phyloP scores from a whole-genome alignment of 192 early-diverging fungal species.

The Glomus cerebriforme region DNA sequence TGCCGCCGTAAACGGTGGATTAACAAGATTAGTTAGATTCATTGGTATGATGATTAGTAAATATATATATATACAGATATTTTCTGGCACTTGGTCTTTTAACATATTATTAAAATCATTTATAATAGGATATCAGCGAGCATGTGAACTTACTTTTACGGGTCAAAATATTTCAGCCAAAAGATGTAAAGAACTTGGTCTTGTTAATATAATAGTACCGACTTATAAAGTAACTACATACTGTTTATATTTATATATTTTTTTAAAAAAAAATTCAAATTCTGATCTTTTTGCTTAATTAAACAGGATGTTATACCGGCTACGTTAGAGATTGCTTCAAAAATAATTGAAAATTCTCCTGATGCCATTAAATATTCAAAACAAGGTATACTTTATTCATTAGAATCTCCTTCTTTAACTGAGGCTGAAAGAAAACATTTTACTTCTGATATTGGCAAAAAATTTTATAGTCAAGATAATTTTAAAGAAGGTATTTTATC shows the following conservation, averaged over 20 bases:
- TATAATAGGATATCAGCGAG: constrained; percentile 35
- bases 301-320: constrained; percentile 33
- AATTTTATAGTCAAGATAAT: constrained; percentile 35
- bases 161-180: constrained; percentile 42
- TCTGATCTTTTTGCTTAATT: neutral
- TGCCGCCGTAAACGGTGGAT: constrained; percentile 38
- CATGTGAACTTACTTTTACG: constrained; percentile 43
- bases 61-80: neutral
- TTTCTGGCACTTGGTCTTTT: too few species aligned
- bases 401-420: constrained; percentile 39
- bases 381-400: constrained; percentile 37
- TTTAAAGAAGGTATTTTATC: constrained; percentile 41
- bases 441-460: constrained; percentile 31
- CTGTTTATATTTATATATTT: too few species aligned
- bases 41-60: constrained; percentile 19
- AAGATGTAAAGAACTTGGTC: constrained; percentile 40
- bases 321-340: constrained; percentile 35
- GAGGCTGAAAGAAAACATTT: constrained; percentile 35
- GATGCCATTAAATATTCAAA: constrained; percentile 47
- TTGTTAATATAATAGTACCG: constrained; percentile 43
- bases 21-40: constrained; percentile 37
- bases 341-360: constrained; percentile 44
- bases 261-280: neutral
- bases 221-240: neutral
- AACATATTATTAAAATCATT: neutral